phyloP scores from a whole-genome alignment of 345 rosid genomes.

The Heritiera littoralis region DNA sequence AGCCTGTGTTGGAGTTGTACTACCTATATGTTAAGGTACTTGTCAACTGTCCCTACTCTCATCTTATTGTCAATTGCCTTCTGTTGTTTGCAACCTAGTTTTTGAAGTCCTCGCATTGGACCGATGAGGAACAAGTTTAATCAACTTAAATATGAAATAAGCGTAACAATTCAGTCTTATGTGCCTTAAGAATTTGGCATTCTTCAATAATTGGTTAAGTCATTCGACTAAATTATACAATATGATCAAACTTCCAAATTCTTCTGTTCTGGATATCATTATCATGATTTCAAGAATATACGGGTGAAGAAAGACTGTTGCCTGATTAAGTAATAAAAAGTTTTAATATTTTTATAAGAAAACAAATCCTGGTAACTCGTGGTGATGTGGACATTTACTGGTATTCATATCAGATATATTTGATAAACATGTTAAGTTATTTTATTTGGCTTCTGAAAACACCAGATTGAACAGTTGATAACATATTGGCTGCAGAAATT shows the following conservation, averaged over 20 bases:
- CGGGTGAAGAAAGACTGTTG: not conserved
- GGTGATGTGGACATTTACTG: conserved; percentile 4
- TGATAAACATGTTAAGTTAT: not conserved
- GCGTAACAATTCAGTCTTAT: not conserved
- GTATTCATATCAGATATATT: not conserved
- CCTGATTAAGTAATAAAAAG: not conserved
- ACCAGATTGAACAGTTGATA: conserved; percentile 19
- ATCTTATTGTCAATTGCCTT: not conserved
- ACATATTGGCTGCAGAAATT: conserved; percentile 59
- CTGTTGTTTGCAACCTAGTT: not conserved
- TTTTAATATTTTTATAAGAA: not conserved
- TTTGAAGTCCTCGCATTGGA: not conserved
- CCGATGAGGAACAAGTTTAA: not conserved
- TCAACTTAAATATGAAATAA: not conserved
- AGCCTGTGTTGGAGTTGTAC: not conserved
- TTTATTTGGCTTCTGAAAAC: not conserved
- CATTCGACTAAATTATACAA: not conserved
- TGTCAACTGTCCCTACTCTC: not conserved
- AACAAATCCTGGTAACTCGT: not conserved
- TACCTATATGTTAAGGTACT: not conserved
- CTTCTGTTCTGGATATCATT: not conserved
- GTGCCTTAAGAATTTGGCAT: not conserved
- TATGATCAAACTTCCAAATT: not conserved
- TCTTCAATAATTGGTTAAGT: conserved; percentile 5
- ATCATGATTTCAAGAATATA: not conserved